These are phyloP conservation scores for Pseudonitzschia delicatissima DNA, from an alignment of 108 stramenopile species.

Conservation along the genomic window DNA sequence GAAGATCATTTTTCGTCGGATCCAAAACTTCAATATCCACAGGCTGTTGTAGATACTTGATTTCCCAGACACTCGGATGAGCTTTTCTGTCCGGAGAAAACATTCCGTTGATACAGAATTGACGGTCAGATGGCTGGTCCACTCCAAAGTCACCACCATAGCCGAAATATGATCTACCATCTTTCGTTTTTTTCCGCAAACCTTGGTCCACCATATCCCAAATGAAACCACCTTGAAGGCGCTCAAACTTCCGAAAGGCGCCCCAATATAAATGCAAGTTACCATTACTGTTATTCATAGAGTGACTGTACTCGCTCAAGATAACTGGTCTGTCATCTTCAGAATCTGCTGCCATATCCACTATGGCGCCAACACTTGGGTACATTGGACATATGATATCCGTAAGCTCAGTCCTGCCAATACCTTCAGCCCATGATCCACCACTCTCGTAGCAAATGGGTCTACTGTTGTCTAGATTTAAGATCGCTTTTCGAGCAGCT, in stretches of 20 bases:
- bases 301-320: slow-evolving; percentile 94
- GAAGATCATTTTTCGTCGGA: background rate
- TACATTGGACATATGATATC: slow-evolving; percentile 98
- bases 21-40: slow-evolving; percentile 29
- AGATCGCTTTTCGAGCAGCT: slow-evolving; percentile 46
- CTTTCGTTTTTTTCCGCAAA: slow-evolving; percentile 27
- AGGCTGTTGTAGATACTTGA: slow-evolving; percentile 85
- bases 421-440: slow-evolving; percentile 54
- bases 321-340: slow-evolving; percentile 84
- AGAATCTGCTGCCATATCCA: slow-evolving; percentile 40
- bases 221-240: slow-evolving; percentile 94
- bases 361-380: slow-evolving; percentile 57
- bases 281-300: slow-evolving; percentile 95
- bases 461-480: slow-evolving; percentile 68
- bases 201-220: slow-evolving; percentile 98
- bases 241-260: slow-evolving; percentile 64
- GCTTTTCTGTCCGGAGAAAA: slow-evolving; percentile 84
- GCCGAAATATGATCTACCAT: slow-evolving; percentile 52
- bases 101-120: slow-evolving; percentile 95
- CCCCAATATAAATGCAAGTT: slow-evolving; percentile 89
- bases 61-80: slow-evolving; percentile 88
- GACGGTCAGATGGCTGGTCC: slow-evolving; percentile 69
- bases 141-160: slow-evolving; percentile 93
- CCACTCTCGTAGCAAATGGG: slow-evolving; percentile 79
- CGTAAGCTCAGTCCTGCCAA: slow-evolving; percentile 67